Evolutionary conservation across 208 protist genomes (phyloP), one percentile per base, ranked within the genome.

Genomic region (Herpetomonas tarakana): DNA sequence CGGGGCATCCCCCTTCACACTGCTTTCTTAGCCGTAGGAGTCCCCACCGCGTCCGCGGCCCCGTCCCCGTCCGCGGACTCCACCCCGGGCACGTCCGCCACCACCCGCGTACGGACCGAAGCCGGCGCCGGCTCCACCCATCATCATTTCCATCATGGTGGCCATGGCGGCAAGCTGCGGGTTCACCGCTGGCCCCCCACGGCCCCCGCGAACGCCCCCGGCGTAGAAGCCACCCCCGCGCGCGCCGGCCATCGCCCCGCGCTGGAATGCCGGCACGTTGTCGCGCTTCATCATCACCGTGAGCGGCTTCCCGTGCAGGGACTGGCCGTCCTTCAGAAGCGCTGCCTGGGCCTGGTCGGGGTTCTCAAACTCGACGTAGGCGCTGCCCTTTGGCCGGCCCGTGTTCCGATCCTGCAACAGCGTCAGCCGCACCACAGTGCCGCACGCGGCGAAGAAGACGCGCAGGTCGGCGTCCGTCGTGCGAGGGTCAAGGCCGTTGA

Each of bases 311-410:
- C 90, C 90, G 49, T 96, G 90, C 9, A 92, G 68, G 7, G 86
- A 80, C 67, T 96, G 90, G 2, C 82, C 83, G 47, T 96, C 81
- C 75, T 96, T 96, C 26, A 91, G 61, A 11, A 95, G 9, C 6
- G 92, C 94, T 19, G 82, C 76, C 39, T 88, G 62, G 4, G 92
- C 88, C 58, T 94, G 76, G 51, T 94, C 88, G 44, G 73, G 68
- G 0, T 74, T 80, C n/a, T 89, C 87, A 55, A 98, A 98, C 67
- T 98, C 88, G 25, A 97, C 76, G 73, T 98, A 98, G 11, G 92
- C 90, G 25, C 58, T 96, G 24, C 96, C 96, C 64, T 97, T 98
- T 7, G 88, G 91, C 55, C 94, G 82, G 12, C 90, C 84, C 25
- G 93, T 94, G 62, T 71, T 87, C 22, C 81, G 85, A 67, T 98